phyloP scores from a whole-genome alignment of 2,329 filamentous ascomycete species.

The Pseudopyrenochaeta lycopersici region DNA sequence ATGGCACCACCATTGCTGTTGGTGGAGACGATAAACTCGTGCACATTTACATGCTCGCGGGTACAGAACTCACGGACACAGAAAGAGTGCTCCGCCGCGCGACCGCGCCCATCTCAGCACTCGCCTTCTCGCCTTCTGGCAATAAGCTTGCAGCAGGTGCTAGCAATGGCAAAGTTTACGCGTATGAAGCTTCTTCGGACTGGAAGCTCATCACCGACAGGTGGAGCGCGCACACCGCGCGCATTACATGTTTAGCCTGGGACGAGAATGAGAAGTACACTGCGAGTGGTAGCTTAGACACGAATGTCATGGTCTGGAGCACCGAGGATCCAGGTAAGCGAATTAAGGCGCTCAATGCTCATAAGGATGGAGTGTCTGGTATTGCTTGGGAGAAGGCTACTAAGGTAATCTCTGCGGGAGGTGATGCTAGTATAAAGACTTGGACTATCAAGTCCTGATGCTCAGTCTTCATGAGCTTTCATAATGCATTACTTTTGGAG shows the following conservation, averaged over 20 bases:
- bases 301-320: constrained; percentile 93
- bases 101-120: constrained; percentile 75
- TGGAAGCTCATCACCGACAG: constrained; percentile 81
- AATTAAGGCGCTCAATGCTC: constrained; percentile 84
- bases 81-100: constrained; percentile 70
- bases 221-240: constrained; percentile 76
- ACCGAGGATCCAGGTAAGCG: constrained; percentile 82
- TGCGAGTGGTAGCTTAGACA: constrained; percentile 86
- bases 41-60: constrained; percentile 74
- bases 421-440: constrained; percentile 89
- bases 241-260: constrained; percentile 78
- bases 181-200: constrained; percentile 71
- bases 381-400: constrained; percentile 75
- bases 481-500: not conserved
- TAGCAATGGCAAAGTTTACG: constrained; percentile 84
- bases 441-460: constrained; percentile 65
- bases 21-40: constrained; percentile 79
- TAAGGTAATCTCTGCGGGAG: constrained; percentile 81
- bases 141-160: constrained; percentile 82
- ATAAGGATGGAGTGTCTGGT: constrained; percentile 94
- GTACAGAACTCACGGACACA: constrained; percentile 63
- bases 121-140: constrained; percentile 86
- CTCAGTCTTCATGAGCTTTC: not conserved
- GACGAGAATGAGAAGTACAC: constrained; percentile 78
- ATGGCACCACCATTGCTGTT: constrained; percentile 74